phyloP scores from a whole-genome alignment of 1,284 basidiomycete species.

The Wolfiporia cocos region DNA sequence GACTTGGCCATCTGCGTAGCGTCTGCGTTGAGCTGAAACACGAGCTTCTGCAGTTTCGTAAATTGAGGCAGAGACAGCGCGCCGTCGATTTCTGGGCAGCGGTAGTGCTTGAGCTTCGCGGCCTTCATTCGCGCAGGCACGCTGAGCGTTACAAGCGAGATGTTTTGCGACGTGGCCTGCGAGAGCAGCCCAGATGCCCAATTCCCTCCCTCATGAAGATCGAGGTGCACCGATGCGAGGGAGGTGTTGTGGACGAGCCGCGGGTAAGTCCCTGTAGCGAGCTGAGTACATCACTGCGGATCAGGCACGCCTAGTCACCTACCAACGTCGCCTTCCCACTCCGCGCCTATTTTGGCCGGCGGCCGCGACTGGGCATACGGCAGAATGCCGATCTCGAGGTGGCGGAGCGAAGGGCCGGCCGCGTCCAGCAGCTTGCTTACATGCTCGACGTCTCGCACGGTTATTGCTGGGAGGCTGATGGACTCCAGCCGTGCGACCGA shows the following conservation, averaged over 20 bases:
- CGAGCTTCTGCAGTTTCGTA: not conserved
- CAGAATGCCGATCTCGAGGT: conserved; percentile 2
- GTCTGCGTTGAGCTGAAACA: not conserved
- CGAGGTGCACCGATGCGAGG: not conserved
- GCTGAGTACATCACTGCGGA: too few relatives aligned
- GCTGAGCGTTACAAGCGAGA: not conserved
- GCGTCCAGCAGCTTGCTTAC: conserved; percentile 1
- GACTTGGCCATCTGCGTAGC: too few relatives aligned
- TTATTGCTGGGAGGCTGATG: not conserved
- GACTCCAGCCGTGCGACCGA: not conserved
- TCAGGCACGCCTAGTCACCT: too few relatives aligned
- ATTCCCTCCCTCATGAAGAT: not conserved
- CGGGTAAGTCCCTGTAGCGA: conserved; percentile 1
- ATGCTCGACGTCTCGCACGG: not conserved
- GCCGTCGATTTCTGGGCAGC: conserved; percentile 1
- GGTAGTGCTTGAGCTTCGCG: conserved; percentile 2
- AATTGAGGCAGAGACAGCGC: conserved; percentile 4
- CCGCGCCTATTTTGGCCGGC: not conserved
- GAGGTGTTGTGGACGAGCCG: conserved; percentile 3
- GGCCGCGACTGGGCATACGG: not conserved
- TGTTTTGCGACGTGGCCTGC: not conserved
- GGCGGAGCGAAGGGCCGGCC: conserved; percentile 1
- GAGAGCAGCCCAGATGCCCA: conserved; percentile 1
- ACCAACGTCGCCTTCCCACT: conserved; percentile 3
- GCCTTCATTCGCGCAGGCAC: not conserved